Evolutionary conservation across 257 asterid species (phyloP).

Genomic region (Lithospermum erythrorhizon): DNA sequence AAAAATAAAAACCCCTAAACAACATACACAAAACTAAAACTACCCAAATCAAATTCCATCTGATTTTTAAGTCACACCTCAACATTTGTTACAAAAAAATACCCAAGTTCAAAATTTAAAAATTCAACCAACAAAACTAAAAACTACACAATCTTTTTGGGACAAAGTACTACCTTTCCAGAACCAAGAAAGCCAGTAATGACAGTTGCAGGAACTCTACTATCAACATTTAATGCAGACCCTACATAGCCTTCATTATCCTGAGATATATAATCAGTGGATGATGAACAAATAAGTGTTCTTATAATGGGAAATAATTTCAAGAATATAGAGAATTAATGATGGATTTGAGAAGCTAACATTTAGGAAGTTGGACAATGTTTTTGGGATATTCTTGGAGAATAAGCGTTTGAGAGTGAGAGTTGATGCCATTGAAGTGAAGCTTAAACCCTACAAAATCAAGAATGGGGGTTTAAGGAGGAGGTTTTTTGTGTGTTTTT

Average conservation of each 20-base stretch:
- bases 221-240: constrained; percentile 58
- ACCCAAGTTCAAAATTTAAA: too few relatives aligned
- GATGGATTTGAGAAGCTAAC: constrained; percentile 11
- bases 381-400: constrained; percentile 28
- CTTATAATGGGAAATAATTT: constrained; percentile 19
- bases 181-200: constrained; percentile 95
- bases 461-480: not conserved
- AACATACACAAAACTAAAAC: too few relatives aligned
- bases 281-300: constrained; percentile 39
- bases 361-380: constrained; percentile 16
- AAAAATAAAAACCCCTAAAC: too few relatives aligned
- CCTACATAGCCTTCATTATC: constrained; percentile 51
- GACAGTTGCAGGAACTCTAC: constrained; percentile 75
- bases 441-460: constrained; percentile 42
- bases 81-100: too few relatives aligned
- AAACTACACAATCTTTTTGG: not conserved
- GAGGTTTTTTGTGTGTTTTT: not conserved
- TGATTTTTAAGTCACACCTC: too few relatives aligned
- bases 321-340: constrained; percentile 6
- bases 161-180: constrained; percentile 51
- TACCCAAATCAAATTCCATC: too few relatives aligned
- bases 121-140: too few relatives aligned
- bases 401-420: constrained; percentile 30
- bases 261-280: constrained; percentile 34
- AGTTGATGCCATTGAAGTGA: constrained; percentile 30